Percentiles rank a stretch among this genome's conserved stretches.
Conservation (phyloP, 1,284 basidiomycete genomes). For the Polyporus tsugae region DNA sequence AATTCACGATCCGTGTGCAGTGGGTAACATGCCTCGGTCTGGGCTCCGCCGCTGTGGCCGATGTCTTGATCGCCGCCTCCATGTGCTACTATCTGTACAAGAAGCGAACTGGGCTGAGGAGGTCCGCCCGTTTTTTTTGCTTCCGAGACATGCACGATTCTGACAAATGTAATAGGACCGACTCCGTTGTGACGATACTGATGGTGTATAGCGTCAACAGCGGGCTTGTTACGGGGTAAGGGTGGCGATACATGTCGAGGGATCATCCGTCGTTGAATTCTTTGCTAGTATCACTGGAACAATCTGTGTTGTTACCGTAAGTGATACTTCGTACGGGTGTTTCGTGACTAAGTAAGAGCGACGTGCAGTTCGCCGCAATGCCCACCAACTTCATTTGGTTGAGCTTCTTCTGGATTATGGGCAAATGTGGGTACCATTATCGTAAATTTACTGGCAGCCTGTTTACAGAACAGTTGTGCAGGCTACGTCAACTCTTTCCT, state of each 20-base stretch:
- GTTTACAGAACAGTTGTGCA: constrained; percentile 10
- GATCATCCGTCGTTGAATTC: not conserved
- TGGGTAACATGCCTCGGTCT: constrained; percentile 44
- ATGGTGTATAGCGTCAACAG: constrained; percentile 46
- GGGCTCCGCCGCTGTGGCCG: constrained; percentile 41
- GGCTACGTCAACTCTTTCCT: constrained; percentile 42
- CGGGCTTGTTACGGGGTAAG: constrained; percentile 42
- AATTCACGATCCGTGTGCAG: constrained; percentile 16
- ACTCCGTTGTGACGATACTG: constrained; percentile 42
- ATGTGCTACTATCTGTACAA: constrained; percentile 42
- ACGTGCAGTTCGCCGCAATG: constrained; percentile 39
- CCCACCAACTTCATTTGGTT: constrained; percentile 44
- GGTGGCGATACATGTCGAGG: not conserved
- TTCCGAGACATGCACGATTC: not conserved
- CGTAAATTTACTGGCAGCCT: not conserved
- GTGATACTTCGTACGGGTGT: constrained; percentile 2
- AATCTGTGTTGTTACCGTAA: constrained; percentile 35
- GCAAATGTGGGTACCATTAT: constrained; percentile 38
- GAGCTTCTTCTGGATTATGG: constrained; percentile 45
- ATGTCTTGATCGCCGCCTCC: constrained; percentile 41
- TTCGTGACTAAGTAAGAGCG: not conserved
- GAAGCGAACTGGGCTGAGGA: constrained; percentile 42
- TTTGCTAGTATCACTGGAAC: constrained; percentile 40
- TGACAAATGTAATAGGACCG: constrained; percentile 34
- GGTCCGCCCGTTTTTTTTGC: constrained; percentile 24